Conservation (phyloP, 495 filamentous ascomycete genomes). For the Podospora anserina region DNA sequence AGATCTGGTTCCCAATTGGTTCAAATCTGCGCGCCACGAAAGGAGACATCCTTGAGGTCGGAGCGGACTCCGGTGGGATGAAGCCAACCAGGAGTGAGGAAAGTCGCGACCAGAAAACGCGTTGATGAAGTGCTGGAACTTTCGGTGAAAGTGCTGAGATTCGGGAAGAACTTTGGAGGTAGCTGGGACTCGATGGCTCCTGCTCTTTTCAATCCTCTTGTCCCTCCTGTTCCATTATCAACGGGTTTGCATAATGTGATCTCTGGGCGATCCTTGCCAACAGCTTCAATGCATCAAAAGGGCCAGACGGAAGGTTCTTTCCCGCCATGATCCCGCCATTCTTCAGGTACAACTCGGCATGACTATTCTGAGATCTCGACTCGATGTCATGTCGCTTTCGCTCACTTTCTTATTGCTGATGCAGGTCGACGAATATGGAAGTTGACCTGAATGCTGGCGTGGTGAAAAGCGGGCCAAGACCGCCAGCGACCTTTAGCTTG, state of each 20-base stretch:
- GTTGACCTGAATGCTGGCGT: neutral
- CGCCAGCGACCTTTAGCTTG: neutral
- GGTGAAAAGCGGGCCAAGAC: neutral
- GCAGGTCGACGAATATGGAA: conserved; percentile 1
- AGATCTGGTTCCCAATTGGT: neutral
- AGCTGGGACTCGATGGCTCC: neutral
- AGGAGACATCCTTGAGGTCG: neutral
- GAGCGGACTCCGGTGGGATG: neutral
- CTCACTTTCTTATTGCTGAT: neutral
- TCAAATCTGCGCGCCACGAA: neutral
- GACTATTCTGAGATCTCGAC: neutral
- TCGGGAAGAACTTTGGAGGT: neutral
- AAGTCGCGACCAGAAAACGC: too few species aligned
- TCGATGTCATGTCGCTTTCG: neutral
- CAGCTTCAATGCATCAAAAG: neutral
- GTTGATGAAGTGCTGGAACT: too few species aligned
- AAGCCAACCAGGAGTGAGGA: neutral
- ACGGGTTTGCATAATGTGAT: neutral
- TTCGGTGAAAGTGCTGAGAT: too few species aligned
- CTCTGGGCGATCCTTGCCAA: neutral
- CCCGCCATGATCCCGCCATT: neutral
- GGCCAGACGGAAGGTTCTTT: neutral
- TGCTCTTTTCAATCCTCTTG: neutral
- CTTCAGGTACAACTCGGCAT: neutral
- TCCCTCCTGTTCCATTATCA: neutral